phyloP scores from a whole-genome alignment of 352 stramenopile genomes.

The Globisporangium carolinianum region DNA sequence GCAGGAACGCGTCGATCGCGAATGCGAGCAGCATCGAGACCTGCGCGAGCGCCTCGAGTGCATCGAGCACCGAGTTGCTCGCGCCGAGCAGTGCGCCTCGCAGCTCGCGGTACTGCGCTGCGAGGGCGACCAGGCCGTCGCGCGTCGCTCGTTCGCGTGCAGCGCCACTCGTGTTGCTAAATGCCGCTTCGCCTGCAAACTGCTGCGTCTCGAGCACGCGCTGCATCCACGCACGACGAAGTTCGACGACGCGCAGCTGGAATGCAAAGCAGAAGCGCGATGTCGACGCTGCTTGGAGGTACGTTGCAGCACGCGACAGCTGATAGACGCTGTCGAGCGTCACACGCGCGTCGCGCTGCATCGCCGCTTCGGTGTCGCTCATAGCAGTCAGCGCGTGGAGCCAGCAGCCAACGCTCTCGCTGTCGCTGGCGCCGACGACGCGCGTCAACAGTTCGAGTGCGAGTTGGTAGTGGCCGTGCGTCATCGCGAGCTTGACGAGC shows the following conservation, averaged over 20 bases:
- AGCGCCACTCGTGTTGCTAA: constrained; percentile 22
- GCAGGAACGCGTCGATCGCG: constrained; percentile 26
- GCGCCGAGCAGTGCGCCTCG: constrained; percentile 25
- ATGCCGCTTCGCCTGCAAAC: constrained; percentile 30
- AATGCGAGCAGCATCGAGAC: constrained; percentile 23
- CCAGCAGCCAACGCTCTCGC: constrained; percentile 45
- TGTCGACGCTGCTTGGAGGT: constrained; percentile 28
- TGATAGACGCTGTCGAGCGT: constrained; percentile 25
- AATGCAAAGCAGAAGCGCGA: constrained; percentile 36
- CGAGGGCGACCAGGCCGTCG: constrained; percentile 18
- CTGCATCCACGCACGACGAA: constrained; percentile 34
- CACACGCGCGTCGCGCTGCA: constrained; percentile 15
- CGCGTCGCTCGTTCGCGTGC: constrained; percentile 17
- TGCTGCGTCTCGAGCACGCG: constrained; percentile 37
- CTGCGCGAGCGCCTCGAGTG: constrained; percentile 18
- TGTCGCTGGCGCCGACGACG: constrained; percentile 19
- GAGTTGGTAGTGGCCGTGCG: constrained; percentile 24
- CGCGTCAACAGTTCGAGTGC: constrained; percentile 19
- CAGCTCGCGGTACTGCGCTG: constrained; percentile 18
- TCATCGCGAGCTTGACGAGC: constrained; percentile 31
- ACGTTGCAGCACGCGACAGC: constrained; percentile 16
- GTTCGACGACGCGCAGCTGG: constrained; percentile 27
- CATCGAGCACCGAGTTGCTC: constrained; percentile 18
- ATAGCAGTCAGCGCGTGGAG: constrained; percentile 25
- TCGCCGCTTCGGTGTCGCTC: constrained; percentile 25